Evolutionary conservation across 345 rosid species (phyloP).

Genomic region (Brassica juncea): DNA sequence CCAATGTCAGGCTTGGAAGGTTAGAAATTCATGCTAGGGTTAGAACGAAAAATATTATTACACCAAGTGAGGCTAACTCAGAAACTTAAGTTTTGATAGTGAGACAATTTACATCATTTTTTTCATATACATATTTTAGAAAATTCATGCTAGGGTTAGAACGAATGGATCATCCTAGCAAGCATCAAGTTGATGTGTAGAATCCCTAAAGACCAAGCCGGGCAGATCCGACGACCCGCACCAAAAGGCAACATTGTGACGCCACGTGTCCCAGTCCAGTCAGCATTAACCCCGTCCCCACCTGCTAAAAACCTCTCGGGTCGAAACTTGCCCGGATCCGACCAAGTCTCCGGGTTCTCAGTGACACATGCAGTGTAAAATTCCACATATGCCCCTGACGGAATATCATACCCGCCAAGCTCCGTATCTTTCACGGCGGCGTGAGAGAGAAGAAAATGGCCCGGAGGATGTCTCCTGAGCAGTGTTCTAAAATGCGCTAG

Average conservation of each 20-base stretch:
- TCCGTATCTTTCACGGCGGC: conserved; percentile 62
- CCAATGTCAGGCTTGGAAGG: conserved; percentile 16
- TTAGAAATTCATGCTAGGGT: conserved; percentile 4
- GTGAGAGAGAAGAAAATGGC: conserved; percentile 87
- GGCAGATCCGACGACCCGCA: conserved; percentile 90
- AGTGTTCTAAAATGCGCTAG: too few relatives aligned
- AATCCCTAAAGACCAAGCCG: conserved; percentile 77
- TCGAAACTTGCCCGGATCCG: conserved; percentile 64
- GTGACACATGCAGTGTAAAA: conserved; percentile 95
- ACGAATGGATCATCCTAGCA: conserved; percentile 80
- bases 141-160: too few relatives aligned
- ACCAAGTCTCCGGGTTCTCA: conserved; percentile 76
- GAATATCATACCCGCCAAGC: conserved; percentile 79
- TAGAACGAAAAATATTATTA: background rate
- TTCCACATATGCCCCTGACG: conserved; percentile 67
- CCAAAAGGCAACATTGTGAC: conserved; percentile 89
- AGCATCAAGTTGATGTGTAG: conserved; percentile 69
- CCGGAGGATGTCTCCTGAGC: conserved; percentile 89
- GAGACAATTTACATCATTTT: background rate
- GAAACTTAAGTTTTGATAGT: background rate
- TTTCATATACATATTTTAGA: background rate
- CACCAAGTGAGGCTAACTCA: conserved; percentile 12
- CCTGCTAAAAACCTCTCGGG: conserved; percentile 88
- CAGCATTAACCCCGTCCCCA: conserved; percentile 80
- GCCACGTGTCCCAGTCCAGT: conserved; percentile 78